Conservation (phyloP, 2,329 filamentous ascomycete genomes). For the Paecilomyces sp. region DNA sequence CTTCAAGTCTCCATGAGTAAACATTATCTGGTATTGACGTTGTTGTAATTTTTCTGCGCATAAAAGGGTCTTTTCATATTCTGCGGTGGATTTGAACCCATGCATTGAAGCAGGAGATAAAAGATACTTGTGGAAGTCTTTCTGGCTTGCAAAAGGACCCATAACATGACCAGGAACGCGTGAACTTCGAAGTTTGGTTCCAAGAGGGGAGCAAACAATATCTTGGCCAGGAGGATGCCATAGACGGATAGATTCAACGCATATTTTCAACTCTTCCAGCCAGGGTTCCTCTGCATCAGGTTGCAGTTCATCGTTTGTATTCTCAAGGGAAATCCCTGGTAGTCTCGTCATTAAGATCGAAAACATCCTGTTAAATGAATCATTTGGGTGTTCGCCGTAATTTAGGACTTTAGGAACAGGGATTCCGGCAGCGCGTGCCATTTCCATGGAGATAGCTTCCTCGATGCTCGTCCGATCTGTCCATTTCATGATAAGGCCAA, state of each 20-base stretch:
- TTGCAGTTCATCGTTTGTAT: conserved; percentile 18
- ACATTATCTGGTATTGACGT: conserved; percentile 13
- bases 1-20: conserved; percentile 17
- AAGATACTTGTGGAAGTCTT: conserved; percentile 23
- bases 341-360: conserved; percentile 39
- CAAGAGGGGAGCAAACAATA: conserved; percentile 23
- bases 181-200: conserved; percentile 20
- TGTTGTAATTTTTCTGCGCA: conserved; percentile 13
- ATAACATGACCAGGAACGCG: conserved; percentile 26
- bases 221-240: conserved; percentile 21
- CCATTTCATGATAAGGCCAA: conserved; percentile 34
- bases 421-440: conserved; percentile 26
- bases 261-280: conserved; percentile 27
- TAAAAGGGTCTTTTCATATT: conserved; percentile 17
- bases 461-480: conserved; percentile 28
- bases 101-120: conserved; percentile 13
- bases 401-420: conserved; percentile 26
- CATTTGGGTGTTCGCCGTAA: conserved; percentile 24
- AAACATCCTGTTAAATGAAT: conserved; percentile 11
- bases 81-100: conserved; percentile 16
- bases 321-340: conserved; percentile 24
- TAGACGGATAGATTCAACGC: conserved; percentile 25
- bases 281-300: conserved; percentile 22
- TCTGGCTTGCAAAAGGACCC: conserved; percentile 21
- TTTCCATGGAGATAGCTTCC: conserved; percentile 29